Conservation (phyloP, 768 basidiomycete species). For the Neoboletus brunneissimus region DNA sequence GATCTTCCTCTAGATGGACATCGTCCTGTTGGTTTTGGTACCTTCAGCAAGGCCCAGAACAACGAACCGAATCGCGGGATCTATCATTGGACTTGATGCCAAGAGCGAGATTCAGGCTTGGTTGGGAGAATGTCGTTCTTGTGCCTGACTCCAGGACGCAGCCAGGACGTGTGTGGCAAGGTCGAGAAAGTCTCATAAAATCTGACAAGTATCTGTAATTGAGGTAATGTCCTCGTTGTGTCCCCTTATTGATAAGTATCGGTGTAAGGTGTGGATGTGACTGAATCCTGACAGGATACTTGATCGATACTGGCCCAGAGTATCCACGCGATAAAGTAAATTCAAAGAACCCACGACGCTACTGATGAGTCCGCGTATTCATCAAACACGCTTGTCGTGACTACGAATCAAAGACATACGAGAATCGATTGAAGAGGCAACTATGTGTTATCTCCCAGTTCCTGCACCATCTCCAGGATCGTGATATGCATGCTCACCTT, state of each 20-base stretch:
- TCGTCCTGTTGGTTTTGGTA: background rate
- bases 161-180: no score
- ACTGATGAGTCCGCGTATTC: no score
- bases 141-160: background rate
- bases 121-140: background rate
- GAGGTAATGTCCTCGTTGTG: no score
- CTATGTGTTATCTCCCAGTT: background rate
- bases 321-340: background rate
- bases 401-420: background rate
- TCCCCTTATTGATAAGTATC: no score
- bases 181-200: no score
- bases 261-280: no score
- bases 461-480: conserved; percentile 28
- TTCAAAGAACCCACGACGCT: background rate
- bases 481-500: conserved; percentile 22
- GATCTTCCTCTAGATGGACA: background rate
- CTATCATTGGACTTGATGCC: no score
- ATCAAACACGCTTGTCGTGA: background rate
- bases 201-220: no score
- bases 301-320: background rate
- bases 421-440: background rate
- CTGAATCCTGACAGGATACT: background rate
- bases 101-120: no score
- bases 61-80: background rate
- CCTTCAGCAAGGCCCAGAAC: background rate